phyloP scores from a whole-genome alignment of 164 flowering plant genomes.

The Magnolia officinalis region DNA sequence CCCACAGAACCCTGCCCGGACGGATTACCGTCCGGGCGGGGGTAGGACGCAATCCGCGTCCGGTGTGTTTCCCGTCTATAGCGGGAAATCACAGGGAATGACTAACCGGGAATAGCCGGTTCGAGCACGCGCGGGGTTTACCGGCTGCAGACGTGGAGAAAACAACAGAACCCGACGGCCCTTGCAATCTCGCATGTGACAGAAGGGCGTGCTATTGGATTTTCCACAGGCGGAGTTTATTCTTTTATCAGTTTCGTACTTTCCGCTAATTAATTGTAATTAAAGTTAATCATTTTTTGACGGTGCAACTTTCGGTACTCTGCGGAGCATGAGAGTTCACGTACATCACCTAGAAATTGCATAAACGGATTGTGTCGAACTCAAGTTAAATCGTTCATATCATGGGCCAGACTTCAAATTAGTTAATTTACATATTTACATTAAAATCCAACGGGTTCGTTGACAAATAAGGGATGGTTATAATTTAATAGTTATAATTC shows the following conservation, averaged over 20 bases:
- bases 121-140: neutral
- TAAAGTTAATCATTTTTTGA: neutral
- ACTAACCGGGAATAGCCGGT: neutral
- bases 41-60: too few relatives aligned
- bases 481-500: too few relatives aligned
- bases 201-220: neutral
- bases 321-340: neutral
- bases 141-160: conserved; percentile 10
- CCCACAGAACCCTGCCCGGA: too few relatives aligned
- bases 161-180: neutral
- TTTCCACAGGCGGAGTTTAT: neutral
- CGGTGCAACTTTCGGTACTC: neutral
- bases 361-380: neutral
- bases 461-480: too few relatives aligned
- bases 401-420: too few relatives aligned
- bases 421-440: too few relatives aligned
- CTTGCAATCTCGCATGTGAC: neutral
- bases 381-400: too few relatives aligned
- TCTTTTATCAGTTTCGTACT: neutral
- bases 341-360: neutral
- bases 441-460: too few relatives aligned
- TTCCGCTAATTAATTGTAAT: neutral
- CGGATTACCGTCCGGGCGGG: too few relatives aligned
- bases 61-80: too few relatives aligned
- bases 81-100: neutral